Evolutionary conservation across 768 basidiomycete genomes (phyloP), one percentile per base, ranked within the genome.

Genomic region (Pluteus cervinus): DNA sequence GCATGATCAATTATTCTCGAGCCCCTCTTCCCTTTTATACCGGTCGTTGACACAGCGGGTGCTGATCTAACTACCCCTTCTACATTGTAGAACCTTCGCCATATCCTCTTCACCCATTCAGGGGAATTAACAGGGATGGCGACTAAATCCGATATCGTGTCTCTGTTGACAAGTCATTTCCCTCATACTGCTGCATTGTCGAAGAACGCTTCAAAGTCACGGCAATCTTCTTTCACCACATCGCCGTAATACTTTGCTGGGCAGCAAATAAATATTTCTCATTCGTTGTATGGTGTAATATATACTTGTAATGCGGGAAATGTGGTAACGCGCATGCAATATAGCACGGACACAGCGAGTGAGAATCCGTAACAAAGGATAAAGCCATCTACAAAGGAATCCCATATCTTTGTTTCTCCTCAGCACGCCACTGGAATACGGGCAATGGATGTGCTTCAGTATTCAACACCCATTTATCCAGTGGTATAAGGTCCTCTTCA

Each of bases 381-480:
- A n/a, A n/a, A n/a, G n/a, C n/a, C n/a, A n/a, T 25, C 35, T 52
- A 54, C 17, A 28, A 8, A 4, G 45, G 33, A 34, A 76, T 67
- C 20, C 62, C 65, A 48, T 70, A 73, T 33, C 48, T 51, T 40
- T 59, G 52, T 44, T 63, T 72, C 56, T 84, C 78, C 62, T 67
- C 63, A 22, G 61, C 48, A 10, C 53, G 71, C 85, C 81, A 86
- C 16, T 67, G 50, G 42, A 85, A 81, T 17, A 85, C 65, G 3
- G 83, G 85, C n/a, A 89, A 55, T 12, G 87, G 86, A 50, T 89
- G 88, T 16, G 84, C 88, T 53, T 79, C 73, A 0, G 76, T 76
- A 42, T 79, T 79, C 43, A 79, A 75, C 9, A 79, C 75, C 72
- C 73, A 79, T 33, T 68, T 50, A 12, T 73, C 60, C 11, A 79